Evolutionary conservation across 2,329 filamentous ascomycete genomes (phyloP).

Genomic region (Xylariaceae sp.): DNA sequence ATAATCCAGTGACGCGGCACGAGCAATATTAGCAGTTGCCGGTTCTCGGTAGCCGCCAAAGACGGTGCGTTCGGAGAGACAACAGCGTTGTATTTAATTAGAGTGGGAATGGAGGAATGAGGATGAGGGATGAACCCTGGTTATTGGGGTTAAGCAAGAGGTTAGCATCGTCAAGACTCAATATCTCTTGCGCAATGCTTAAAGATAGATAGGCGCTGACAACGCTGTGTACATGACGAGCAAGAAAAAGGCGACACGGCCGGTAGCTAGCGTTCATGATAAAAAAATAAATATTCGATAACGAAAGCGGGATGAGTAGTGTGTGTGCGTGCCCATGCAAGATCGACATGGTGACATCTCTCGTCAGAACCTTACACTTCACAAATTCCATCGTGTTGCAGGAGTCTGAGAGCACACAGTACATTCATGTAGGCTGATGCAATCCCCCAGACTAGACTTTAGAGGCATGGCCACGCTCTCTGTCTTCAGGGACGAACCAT

Average conservation of each 20-base stretch:
- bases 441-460: no score
- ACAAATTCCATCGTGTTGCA: slow-evolving; percentile 11
- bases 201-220: neutral
- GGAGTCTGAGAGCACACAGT: slow-evolving; percentile 3
- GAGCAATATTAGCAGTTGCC: slow-evolving; percentile 3
- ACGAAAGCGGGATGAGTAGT: slow-evolving; percentile 11
- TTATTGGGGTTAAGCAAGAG: slow-evolving; percentile 3
- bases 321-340: slow-evolving; percentile 1
- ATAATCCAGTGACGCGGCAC: slow-evolving; percentile 5
- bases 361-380: slow-evolving; percentile 17
- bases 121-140: slow-evolving; percentile 19
- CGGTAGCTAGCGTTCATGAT: neutral
- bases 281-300: slow-evolving; percentile 13
- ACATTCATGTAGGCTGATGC: slow-evolving; percentile 6
- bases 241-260: slow-evolving; percentile 1
- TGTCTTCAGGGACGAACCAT: neutral
- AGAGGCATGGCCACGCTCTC: neutral
- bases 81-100: neutral
- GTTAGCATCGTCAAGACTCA: neutral
- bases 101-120: neutral
- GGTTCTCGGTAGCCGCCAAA: neutral
- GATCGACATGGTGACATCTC: slow-evolving; percentile 17
- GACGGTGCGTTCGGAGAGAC: neutral
- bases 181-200: neutral
- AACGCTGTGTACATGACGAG: neutral